Evolutionary conservation across 1,284 basidiomycete species (phyloP).

Genomic region (Leccinum pallidistipes): DNA sequence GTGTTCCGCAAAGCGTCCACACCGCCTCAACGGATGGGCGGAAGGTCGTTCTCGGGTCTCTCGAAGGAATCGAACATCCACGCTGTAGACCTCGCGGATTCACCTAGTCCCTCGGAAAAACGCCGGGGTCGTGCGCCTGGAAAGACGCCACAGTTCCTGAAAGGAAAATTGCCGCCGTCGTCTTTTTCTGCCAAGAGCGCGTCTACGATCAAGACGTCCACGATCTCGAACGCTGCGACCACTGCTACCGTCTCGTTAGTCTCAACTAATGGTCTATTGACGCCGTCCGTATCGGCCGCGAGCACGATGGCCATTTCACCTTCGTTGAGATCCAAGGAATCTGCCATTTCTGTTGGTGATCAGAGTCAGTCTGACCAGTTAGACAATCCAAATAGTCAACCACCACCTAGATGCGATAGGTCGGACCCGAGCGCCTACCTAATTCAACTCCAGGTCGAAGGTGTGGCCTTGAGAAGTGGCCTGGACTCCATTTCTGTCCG

Average conservation of each 20-base stretch:
- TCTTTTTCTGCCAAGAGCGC: constrained; percentile 52
- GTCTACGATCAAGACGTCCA: constrained; percentile 39
- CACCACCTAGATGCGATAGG: no score
- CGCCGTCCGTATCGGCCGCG: constrained; percentile 56
- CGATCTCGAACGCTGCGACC: constrained; percentile 47
- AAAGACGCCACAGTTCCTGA: constrained; percentile 69
- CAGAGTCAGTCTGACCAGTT: constrained; percentile 49
- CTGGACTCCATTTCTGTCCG: no score
- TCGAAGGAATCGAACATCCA: constrained; percentile 52
- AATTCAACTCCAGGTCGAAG: no score
- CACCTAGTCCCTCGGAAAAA: constrained; percentile 54
- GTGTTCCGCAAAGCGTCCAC: constrained; percentile 81
- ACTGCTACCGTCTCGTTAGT: constrained; percentile 46
- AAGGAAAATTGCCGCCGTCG: constrained; percentile 63
- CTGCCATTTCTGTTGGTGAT: constrained; percentile 65
- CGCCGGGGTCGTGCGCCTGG: constrained; percentile 65
- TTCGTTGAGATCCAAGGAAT: constrained; percentile 78
- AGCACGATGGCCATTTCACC: constrained; percentile 49
- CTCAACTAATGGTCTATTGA: constrained; percentile 52
- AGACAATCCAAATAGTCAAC: no score
- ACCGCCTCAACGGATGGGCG: constrained; percentile 45
- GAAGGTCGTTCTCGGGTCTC: constrained; percentile 56
- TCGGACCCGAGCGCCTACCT: no score
- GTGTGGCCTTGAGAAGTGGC: no score
- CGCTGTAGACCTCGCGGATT: constrained; percentile 34